Conservation (phyloP, 768 basidiomycete species). For the Pulveroboletus sp. region DNA sequence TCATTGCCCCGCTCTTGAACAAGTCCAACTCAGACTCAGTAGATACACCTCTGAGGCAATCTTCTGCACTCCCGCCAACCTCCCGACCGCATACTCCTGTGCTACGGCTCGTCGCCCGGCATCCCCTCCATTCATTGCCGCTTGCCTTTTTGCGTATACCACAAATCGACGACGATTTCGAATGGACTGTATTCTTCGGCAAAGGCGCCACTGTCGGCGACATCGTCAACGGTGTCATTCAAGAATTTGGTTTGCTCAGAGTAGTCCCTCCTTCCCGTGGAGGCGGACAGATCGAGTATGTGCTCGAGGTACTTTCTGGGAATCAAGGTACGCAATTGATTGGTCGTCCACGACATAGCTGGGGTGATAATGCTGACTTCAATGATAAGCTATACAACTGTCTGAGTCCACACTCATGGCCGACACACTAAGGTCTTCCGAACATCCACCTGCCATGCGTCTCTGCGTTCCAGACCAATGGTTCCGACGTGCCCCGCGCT, state of each 20-base stretch:
- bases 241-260: conserved; percentile 68
- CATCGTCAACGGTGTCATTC: conserved; percentile 45
- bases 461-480: conserved; percentile 77
- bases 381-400: conserved; percentile 12
- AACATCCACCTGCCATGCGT: conserved; percentile 34
- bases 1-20: conserved; percentile 51
- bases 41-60: conserved; percentile 48
- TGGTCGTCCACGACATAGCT: neutral
- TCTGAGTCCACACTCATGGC: conserved; percentile 9
- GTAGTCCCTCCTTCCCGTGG: conserved; percentile 62
- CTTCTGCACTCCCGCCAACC: conserved; percentile 67
- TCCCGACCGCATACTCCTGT: conserved; percentile 61
- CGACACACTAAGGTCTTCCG: conserved; percentile 13
- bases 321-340: conserved; percentile 41
- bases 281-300: conserved; percentile 61
- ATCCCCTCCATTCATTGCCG: conserved; percentile 51
- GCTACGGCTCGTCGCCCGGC: conserved; percentile 67
- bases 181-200: conserved; percentile 62
- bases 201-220: conserved; percentile 51
- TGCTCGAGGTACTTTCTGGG: conserved; percentile 59
- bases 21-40: conserved; percentile 29
- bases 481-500: conserved; percentile 65
- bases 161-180: conserved; percentile 70
- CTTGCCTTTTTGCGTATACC: conserved; percentile 64
- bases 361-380: neutral